Conservation (phyloP, 352 stramenopile genomes). For the Salisapilia sapeloensis region DNA sequence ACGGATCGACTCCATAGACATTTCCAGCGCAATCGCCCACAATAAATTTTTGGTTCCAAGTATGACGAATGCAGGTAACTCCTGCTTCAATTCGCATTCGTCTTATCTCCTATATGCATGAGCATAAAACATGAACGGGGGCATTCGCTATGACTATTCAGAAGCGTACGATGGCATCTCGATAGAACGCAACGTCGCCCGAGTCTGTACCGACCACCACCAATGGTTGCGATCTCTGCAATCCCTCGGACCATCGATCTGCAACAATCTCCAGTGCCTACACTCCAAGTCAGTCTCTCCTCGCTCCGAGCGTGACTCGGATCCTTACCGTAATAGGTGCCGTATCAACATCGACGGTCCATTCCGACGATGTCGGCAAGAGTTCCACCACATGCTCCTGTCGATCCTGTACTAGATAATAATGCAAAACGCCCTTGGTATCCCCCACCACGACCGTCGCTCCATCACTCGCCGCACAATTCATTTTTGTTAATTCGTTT, state of each 20-base stretch:
- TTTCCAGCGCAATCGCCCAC: constrained; percentile 19
- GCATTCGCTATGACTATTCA: background rate
- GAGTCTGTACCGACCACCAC: constrained; percentile 16
- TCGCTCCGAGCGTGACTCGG: too few relatives aligned
- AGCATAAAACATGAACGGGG: constrained; percentile 1
- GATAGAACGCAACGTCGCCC: constrained; percentile 29
- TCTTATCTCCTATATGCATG: constrained; percentile 16
- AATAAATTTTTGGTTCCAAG: constrained; percentile 16
- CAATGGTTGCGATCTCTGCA: constrained; percentile 5
- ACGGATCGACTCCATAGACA: constrained; percentile 30
- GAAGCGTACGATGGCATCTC: constrained; percentile 10
- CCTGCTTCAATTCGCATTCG: constrained; percentile 25
- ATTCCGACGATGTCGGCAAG: too few relatives aligned
- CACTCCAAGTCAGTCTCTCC: background rate
- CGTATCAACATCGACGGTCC: constrained; percentile 4
- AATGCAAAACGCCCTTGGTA: too few relatives aligned
- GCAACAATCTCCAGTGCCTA: constrained; percentile 2
- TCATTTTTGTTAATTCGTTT: too few relatives aligned
- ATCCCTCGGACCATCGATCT: constrained; percentile 4
- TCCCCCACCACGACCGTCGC: too few relatives aligned
- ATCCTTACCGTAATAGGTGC: constrained; percentile 10
- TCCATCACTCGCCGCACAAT: too few relatives aligned
- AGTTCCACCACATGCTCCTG: too few relatives aligned
- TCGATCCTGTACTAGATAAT: too few relatives aligned
- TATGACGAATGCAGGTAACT: constrained; percentile 16